A percentile compares a stretch with the other conserved stretches of the same genome.
These are phyloP conservation scores for Volutella citrinella DNA, from an alignment of 2,329 filamentous ascomycete species.

Conservation along the genomic window DNA sequence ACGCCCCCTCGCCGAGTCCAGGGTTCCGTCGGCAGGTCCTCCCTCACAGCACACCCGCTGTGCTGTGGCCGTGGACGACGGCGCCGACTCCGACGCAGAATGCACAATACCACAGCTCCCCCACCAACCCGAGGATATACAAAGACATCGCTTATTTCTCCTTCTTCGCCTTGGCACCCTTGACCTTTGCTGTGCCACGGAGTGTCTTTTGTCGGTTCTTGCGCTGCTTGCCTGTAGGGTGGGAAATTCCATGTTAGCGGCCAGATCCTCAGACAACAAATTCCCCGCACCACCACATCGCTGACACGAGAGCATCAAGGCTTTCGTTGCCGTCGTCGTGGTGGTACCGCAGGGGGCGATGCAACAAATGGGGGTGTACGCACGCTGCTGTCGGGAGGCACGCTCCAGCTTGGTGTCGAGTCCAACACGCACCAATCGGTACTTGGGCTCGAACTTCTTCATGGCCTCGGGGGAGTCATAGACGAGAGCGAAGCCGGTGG, in stretches of 20 bases:
- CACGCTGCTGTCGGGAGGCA: conserved; percentile 98
- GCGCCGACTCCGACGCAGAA: no score
- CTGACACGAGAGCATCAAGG: neutral
- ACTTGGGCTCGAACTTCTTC: conserved; percentile 99
- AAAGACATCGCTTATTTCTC: conserved; percentile 65
- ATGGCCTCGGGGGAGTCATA: conserved; percentile 98
- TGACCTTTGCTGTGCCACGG: conserved; percentile 96
- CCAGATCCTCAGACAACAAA: no score
- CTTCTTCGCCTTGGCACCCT: conserved; percentile 94
- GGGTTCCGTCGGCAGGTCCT: conserved; percentile 26
- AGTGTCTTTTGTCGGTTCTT: conserved; percentile 99
- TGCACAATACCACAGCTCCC: conserved; percentile 28
- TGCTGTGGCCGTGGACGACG: conserved; percentile 22
- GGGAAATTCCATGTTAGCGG: conserved; percentile 7
- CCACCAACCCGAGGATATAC: conserved; percentile 30
- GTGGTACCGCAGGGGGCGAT: no score
- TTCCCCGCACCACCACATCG: no score
- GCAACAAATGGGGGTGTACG: conserved; percentile 52
- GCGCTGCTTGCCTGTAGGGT: conserved; percentile 89
- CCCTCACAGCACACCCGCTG: conserved; percentile 27
- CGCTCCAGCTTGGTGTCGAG: conserved; percentile 94
- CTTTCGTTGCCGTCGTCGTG: no score
- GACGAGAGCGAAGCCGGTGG: conserved; percentile 96
- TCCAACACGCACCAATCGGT: conserved; percentile 93
- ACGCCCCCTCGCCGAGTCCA: conserved; percentile 28